Conservation (phyloP, 2,329 filamentous ascomycete genomes). For the Botrytis pseudocinerea region DNA sequence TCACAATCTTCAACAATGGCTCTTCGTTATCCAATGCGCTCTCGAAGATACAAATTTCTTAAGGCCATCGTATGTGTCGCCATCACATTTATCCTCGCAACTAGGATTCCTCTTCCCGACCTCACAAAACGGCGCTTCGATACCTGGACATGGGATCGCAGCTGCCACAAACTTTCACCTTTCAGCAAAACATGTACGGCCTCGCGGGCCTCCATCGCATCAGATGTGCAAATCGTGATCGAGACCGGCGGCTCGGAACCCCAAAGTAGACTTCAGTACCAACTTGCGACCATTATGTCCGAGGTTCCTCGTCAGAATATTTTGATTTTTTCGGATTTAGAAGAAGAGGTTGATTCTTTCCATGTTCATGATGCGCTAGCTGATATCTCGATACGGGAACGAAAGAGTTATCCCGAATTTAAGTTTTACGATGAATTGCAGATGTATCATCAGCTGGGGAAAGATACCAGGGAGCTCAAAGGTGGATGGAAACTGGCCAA, state of each 20-base stretch:
- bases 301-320: neutral
- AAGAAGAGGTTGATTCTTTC: neutral
- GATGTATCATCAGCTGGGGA: neutral
- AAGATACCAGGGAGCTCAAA: neutral
- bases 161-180: neutral
- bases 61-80: neutral
- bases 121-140: neutral
- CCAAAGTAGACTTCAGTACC: neutral
- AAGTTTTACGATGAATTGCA: neutral
- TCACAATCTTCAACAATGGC: neutral
- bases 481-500: neutral
- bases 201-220: neutral
- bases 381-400: neutral
- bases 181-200: neutral
- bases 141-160: neutral
- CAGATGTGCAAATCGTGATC: neutral
- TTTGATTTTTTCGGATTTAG: neutral
- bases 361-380: neutral
- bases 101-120: neutral
- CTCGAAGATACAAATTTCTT: neutral
- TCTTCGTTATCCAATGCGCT: neutral
- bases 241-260: neutral
- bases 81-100: neutral
- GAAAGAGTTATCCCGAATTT: neutral
- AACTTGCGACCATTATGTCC: neutral